phyloP scores from a whole-genome alignment of 2,329 filamentous ascomycete species.

The Penicillium sp. region DNA sequence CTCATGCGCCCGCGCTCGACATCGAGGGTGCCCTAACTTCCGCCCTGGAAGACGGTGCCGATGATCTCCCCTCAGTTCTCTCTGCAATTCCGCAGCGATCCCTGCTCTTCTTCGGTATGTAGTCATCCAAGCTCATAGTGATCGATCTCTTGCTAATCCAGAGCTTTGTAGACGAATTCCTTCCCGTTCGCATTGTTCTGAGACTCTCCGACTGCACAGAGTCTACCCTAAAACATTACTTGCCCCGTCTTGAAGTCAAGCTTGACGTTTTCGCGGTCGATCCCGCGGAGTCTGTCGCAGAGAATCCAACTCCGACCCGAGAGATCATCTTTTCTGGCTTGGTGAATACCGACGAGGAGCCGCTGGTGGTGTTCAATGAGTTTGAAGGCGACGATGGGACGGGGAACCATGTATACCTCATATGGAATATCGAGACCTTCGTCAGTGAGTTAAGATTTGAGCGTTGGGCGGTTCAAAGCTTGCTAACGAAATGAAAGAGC shows the following conservation, averaged over 20 bases:
- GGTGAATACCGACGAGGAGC: slow-evolving; percentile 41
- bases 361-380: slow-evolving; percentile 46
- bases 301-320: slow-evolving; percentile 35
- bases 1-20: slow-evolving; percentile 41
- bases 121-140: slow-evolving; percentile 13
- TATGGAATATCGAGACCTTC: slow-evolving; percentile 46
- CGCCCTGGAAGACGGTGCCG: slow-evolving; percentile 46
- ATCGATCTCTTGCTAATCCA: slow-evolving; percentile 50
- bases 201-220: slow-evolving; percentile 52
- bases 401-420: slow-evolving; percentile 42
- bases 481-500: slow-evolving; percentile 29
- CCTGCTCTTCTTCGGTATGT: slow-evolving; percentile 53
- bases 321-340: slow-evolving; percentile 46
- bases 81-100: slow-evolving; percentile 52
- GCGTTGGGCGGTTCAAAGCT: neutral
- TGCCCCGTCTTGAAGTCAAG: slow-evolving; percentile 50
- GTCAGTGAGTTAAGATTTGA: slow-evolving; percentile 34
- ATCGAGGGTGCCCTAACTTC: slow-evolving; percentile 42
- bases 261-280: slow-evolving; percentile 51
- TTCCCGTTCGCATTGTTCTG: slow-evolving; percentile 52
- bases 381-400: slow-evolving; percentile 39
- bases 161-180: slow-evolving; percentile 52
- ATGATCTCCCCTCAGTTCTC: slow-evolving; percentile 45
- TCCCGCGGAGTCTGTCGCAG: slow-evolving; percentile 41
- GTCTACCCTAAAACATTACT: slow-evolving; percentile 46